These are phyloP conservation scores for Dactylellina drechsleri DNA, from an alignment of 2,329 filamentous ascomycete species.

Conservation along the genomic window DNA sequence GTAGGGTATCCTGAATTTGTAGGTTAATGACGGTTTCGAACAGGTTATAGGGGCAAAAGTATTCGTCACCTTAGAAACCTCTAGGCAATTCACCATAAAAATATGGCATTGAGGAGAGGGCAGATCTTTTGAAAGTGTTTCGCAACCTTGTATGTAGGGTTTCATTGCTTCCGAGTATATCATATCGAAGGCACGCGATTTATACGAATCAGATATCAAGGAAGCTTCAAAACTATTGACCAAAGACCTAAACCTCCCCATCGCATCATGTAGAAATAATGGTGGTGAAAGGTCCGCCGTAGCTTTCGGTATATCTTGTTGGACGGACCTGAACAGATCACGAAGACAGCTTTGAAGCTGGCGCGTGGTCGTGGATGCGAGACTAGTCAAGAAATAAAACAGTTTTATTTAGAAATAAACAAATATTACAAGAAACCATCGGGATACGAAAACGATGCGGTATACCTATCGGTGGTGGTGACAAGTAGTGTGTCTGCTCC, in stretches of 20 bases:
- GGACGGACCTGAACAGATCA: constrained; percentile 79
- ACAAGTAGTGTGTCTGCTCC: constrained; percentile 75
- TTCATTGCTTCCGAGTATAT: constrained; percentile 83
- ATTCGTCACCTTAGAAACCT: constrained; percentile 70
- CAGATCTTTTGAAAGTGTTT: constrained; percentile 73
- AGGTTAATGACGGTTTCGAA: not conserved
- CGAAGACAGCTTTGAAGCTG: constrained; percentile 85
- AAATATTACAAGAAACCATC: not conserved
- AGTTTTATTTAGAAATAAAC: not conserved
- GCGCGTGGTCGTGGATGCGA: constrained; percentile 80
- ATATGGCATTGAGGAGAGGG: constrained; percentile 71
- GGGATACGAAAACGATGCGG: not conserved
- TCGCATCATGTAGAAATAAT: constrained; percentile 79
- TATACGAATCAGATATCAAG: constrained; percentile 69
- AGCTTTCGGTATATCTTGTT: constrained; percentile 75
- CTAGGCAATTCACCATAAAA: constrained; percentile 77
- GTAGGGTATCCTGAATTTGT: constrained; percentile 34
- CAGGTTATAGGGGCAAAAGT: no score
- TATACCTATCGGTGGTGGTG: constrained; percentile 68
- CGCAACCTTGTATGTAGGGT: constrained; percentile 81
- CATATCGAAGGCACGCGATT: constrained; percentile 76
- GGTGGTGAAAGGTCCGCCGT: constrained; percentile 80
- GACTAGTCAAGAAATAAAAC: constrained; percentile 59
- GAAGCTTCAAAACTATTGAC: constrained; percentile 90
- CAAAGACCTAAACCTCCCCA: constrained; percentile 79